phyloP scores from a whole-genome alignment of 192 early-diverging fungal genomes.

The Helicostylum pulchrum region DNA sequence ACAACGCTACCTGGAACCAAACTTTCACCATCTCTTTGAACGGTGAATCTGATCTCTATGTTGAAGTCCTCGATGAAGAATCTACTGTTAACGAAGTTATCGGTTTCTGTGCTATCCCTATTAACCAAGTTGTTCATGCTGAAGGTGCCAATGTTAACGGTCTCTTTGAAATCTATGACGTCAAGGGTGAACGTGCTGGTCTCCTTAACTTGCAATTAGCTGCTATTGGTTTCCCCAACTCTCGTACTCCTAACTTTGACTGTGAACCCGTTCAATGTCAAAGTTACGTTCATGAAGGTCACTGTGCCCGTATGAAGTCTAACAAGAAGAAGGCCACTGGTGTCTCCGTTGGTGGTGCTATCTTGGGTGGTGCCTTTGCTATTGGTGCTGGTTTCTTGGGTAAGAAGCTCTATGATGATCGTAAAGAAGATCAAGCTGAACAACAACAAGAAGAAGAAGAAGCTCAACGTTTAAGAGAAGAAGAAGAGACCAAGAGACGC shows the following conservation, averaged over 20 bases:
- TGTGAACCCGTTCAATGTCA: slow-evolving; percentile 28
- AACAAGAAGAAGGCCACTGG: slow-evolving; percentile 39
- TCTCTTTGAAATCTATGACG: slow-evolving; percentile 39
- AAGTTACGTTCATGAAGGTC: slow-evolving; percentile 36
- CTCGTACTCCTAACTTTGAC: background rate
- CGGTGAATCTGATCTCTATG: slow-evolving; percentile 40
- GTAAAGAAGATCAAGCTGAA: slow-evolving; percentile 37
- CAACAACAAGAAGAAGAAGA: slow-evolving; percentile 22
- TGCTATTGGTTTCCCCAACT: slow-evolving; percentile 40
- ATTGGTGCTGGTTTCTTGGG: slow-evolving; percentile 43
- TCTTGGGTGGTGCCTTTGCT: slow-evolving; percentile 41
- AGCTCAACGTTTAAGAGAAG: slow-evolving; percentile 10
- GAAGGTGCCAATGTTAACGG: slow-evolving; percentile 41
- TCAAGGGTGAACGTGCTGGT: slow-evolving; percentile 40
- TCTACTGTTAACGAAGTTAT: slow-evolving; percentile 38
- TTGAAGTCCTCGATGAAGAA: slow-evolving; percentile 51
- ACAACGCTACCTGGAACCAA: slow-evolving; percentile 52
- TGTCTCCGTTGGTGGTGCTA: slow-evolving; percentile 36
- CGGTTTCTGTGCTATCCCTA: slow-evolving; percentile 50
- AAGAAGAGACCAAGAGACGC: slow-evolving; percentile 24
- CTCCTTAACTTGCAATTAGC: slow-evolving; percentile 37
- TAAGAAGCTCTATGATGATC: slow-evolving; percentile 39
- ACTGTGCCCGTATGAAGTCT: slow-evolving; percentile 41
- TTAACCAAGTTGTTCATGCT: slow-evolving; percentile 43
- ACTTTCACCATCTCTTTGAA: slow-evolving; percentile 39